Evolutionary conservation across 257 asterid species (phyloP), one percentile per base, ranked within the genome.

Genomic region (Anisodus acutangulus): DNA sequence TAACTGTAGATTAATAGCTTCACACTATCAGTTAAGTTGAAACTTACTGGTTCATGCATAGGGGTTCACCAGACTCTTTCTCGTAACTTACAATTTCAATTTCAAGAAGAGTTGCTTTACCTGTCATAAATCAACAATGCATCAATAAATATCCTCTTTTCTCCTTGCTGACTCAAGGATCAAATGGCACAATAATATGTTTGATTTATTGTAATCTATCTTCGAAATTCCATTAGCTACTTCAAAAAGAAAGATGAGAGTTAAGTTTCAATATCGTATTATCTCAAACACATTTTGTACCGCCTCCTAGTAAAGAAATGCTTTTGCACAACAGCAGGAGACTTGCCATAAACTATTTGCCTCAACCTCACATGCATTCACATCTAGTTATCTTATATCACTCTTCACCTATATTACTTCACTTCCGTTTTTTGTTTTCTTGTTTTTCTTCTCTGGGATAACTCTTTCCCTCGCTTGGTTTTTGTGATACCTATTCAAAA

Each of bases 21-120:
- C 81, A 81, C 6, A 53, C 64, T 31, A 39, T 63, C 53, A 68
- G 55, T 69, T 39, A 22, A 58, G 82, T 57, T 68, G 85, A 45
- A 86, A 85, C 87, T 89, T 85, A 94, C 99, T 97, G 85, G 85
- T 95, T 94, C 97, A 94, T 92, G 93, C 97, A 95, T 59, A 95
- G 86, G 86, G 91, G 86, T 47, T 82, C 93, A 22, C 94, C 95
- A 16, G 99, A 89, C 78, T 88, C 95, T 82, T 91, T 94, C 88
- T 92, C 97, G 64, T 90, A 95, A 85, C 95, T 92, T 80, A 54
- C 57, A 81, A 92, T 83, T 85, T 94, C 99, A 47, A 93, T 43
- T 89, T 95, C 99, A 59, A 94, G 69, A 82, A 95, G 83, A 74
- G 97, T 86, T 84, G 99, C 98, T 89, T 94, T 95, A 78, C 95